Conservation (phyloP, 2,329 filamentous ascomycete genomes). For the Boeremia exigua region DNA sequence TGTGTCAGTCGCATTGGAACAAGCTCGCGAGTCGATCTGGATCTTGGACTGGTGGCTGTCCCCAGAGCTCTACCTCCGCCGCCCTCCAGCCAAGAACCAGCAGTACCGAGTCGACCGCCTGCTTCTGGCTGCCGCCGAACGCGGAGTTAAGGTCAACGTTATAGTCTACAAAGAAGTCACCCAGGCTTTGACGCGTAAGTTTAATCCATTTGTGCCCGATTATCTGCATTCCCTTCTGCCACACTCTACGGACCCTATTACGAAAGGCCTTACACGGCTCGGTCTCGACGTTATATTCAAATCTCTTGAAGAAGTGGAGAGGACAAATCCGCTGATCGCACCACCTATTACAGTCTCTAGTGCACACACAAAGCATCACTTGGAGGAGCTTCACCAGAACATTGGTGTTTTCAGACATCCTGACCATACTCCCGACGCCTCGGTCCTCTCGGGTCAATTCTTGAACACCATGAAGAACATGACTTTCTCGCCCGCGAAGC, state of each 20-base stretch:
- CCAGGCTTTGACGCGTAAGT: conserved; percentile 78
- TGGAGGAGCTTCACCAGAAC: conserved; percentile 80
- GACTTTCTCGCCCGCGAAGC: conserved; percentile 60
- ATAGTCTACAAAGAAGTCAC: conserved; percentile 90
- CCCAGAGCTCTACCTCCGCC: conserved; percentile 84
- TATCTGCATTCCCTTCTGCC: conserved; percentile 55
- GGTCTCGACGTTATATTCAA: conserved; percentile 54
- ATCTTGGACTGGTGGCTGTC: conserved; percentile 91
- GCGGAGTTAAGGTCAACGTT: conserved; percentile 82
- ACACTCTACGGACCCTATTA: conserved; percentile 49
- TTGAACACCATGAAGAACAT: conserved; percentile 62
- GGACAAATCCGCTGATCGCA: conserved; percentile 53
- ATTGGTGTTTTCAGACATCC: conserved; percentile 90
- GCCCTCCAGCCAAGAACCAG: conserved; percentile 81
- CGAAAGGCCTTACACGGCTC: conserved; percentile 48
- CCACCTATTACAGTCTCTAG: conserved; percentile 62
- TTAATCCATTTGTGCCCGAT: conserved; percentile 50
- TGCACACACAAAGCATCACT: conserved; percentile 77
- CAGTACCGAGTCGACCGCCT: conserved; percentile 83
- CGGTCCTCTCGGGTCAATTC: conserved; percentile 67
- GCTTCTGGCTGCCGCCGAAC: conserved; percentile 79
- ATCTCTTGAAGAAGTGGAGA: conserved; percentile 54
- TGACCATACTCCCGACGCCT: conserved; percentile 79
- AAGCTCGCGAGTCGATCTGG: conserved; percentile 77
- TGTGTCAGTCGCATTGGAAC: conserved; percentile 78